Conservation (phyloP, 2,329 filamentous ascomycete species). For the Tolypocladium amazonense region DNA sequence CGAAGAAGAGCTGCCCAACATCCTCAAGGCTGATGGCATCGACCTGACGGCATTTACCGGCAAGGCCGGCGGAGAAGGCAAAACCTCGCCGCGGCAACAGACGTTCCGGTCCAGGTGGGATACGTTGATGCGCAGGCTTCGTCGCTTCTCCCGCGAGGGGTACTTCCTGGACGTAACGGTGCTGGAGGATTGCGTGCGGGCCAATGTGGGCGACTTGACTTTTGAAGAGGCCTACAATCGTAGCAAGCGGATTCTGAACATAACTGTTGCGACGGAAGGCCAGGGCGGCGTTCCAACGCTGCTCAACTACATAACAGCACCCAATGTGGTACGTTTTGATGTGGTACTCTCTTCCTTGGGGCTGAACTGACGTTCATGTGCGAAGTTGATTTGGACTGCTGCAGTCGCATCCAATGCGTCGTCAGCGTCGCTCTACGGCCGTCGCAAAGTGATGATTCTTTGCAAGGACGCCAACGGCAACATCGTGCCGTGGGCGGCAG, state of each 20-base stretch:
- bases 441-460: conserved; percentile 53
- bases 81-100: conserved; percentile 21
- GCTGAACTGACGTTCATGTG: background rate
- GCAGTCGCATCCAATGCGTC: conserved; percentile 66
- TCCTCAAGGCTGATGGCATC: conserved; percentile 70
- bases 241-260: conserved; percentile 82
- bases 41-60: conserved; percentile 68
- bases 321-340: conserved; percentile 66
- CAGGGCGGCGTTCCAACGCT: conserved; percentile 71
- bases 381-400: conserved; percentile 67
- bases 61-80: conserved; percentile 17
- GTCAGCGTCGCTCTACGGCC: conserved; percentile 53
- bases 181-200: conserved; percentile 71
- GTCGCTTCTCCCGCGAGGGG: conserved; percentile 62
- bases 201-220: conserved; percentile 79
- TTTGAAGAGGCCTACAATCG: conserved; percentile 86
- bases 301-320: conserved; percentile 86
- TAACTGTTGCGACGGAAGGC: conserved; percentile 71
- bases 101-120: conserved; percentile 33
- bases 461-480: conserved; percentile 68
- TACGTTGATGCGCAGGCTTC: conserved; percentile 55
- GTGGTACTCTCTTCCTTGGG: conserved; percentile 1
- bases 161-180: conserved; percentile 77
- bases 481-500: conserved; percentile 63
- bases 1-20: conserved; percentile 68